These are phyloP conservation scores for Starmera dryadoides DNA, from an alignment of 805 yeast genomes.

Conservation along the genomic window DNA sequence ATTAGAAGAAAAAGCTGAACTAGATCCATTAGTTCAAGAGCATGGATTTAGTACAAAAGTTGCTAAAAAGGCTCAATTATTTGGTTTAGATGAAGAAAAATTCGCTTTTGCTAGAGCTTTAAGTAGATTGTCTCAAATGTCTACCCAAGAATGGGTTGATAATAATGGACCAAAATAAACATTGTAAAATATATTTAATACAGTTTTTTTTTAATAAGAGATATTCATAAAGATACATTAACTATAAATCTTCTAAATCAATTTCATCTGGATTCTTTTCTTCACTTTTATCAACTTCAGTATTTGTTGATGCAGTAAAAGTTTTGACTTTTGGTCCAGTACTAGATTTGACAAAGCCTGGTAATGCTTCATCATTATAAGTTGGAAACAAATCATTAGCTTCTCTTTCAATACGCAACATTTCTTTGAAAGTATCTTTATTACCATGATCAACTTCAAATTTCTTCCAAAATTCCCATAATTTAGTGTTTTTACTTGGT, in stretches of 20 bases:
- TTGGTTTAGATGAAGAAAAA: conserved; percentile 88
- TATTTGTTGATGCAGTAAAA: conserved; percentile 8
- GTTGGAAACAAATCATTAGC: conserved; percentile 22
- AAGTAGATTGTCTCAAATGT: conserved; percentile 88
- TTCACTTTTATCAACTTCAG: background rate
- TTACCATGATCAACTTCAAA: conserved; percentile 71
- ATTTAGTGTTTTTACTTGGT: conserved; percentile 21
- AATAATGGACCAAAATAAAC: conserved; percentile 8
- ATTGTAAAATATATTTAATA: too few relatives aligned
- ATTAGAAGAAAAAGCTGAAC: conserved; percentile 51
- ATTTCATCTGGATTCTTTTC: conserved; percentile 50
- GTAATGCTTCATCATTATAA: conserved; percentile 24
- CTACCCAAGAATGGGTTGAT: conserved; percentile 87
- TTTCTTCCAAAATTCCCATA: conserved; percentile 68
- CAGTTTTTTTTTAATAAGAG: background rate
- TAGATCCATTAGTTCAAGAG: conserved; percentile 59
- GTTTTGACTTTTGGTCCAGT: conserved; percentile 28
- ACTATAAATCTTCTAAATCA: too few relatives aligned
- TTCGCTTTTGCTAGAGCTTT: conserved; percentile 96
- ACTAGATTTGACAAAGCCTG: conserved; percentile 42
- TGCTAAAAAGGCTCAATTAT: conserved; percentile 66
- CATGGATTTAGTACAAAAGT: conserved; percentile 72
- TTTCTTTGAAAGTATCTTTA: conserved; percentile 64
- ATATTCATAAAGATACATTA: conserved; percentile 21
- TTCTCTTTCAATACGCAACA: conserved; percentile 54